Evolutionary conservation across 352 stramenopile genomes (phyloP).

Genomic region (Phytophthora fragariaefolia): DNA sequence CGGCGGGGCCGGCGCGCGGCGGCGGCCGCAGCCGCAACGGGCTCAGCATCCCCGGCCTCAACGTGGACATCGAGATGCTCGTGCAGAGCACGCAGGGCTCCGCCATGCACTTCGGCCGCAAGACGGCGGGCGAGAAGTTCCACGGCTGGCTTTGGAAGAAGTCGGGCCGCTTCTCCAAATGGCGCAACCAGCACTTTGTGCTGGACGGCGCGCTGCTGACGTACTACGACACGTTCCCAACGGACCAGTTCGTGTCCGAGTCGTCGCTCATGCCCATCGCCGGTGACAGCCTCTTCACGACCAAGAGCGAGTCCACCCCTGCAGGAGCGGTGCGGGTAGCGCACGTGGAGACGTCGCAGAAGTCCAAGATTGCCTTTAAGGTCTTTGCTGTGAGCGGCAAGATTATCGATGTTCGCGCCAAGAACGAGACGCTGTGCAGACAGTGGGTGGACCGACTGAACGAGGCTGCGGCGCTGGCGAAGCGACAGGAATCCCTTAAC

Average conservation of each 20-base stretch:
- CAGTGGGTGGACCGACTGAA: constrained; percentile 82
- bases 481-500: constrained; percentile 81
- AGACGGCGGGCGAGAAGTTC: constrained; percentile 72
- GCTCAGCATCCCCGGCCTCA: constrained; percentile 52
- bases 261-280: constrained; percentile 63
- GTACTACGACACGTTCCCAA: constrained; percentile 88
- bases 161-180: constrained; percentile 79
- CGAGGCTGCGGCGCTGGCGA: constrained; percentile 68
- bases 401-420: constrained; percentile 82
- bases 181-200: constrained; percentile 88
- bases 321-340: constrained; percentile 75
- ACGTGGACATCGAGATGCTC: constrained; percentile 87
- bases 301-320: constrained; percentile 75
- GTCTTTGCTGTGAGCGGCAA: constrained; percentile 84
- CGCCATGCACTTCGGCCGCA: constrained; percentile 72
- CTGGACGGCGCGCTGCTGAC: constrained; percentile 76
- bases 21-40: constrained; percentile 22
- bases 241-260: constrained; percentile 74
- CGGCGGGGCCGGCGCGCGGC: constrained; percentile 17
- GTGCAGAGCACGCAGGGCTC: constrained; percentile 82
- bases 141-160: constrained; percentile 89
- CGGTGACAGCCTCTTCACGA: constrained; percentile 71
- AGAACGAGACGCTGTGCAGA: constrained; percentile 76
- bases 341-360: constrained; percentile 75
- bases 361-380: constrained; percentile 86